Conservation (phyloP, 2,329 filamentous ascomycete genomes). For the Stemphylium vesicarium region DNA sequence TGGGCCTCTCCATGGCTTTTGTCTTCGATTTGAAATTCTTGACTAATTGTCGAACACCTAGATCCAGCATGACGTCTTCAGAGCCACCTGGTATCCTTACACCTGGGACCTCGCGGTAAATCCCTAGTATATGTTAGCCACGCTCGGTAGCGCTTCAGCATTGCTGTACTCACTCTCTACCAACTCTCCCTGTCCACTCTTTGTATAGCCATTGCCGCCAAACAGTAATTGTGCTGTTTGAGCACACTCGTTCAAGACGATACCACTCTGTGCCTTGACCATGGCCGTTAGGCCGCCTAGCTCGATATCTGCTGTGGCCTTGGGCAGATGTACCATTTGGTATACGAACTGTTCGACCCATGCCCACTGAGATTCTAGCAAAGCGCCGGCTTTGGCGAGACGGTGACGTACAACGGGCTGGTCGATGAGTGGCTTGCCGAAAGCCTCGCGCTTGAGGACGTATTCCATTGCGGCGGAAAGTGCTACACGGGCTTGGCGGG, state of each 20-base stretch:
- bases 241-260: constrained; percentile 74
- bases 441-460: constrained; percentile 69
- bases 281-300: constrained; percentile 75
- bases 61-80: constrained; percentile 75
- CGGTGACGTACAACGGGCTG: constrained; percentile 76
- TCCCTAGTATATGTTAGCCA: constrained; percentile 51
- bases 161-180: constrained; percentile 65
- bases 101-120: constrained; percentile 69
- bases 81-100: constrained; percentile 69
- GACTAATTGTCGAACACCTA: constrained; percentile 72
- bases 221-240: constrained; percentile 73
- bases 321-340: constrained; percentile 67
- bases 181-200: constrained; percentile 72
- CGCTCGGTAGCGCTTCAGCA: background rate
- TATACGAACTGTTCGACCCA: constrained; percentile 77
- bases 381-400: constrained; percentile 71
- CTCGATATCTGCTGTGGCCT: constrained; percentile 65
- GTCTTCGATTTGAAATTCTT: constrained; percentile 70
- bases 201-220: constrained; percentile 75
- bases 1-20: constrained; percentile 56
- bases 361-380: constrained; percentile 72
- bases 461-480: constrained; percentile 67
- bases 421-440: constrained; percentile 72
- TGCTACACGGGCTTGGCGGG: constrained; percentile 67
- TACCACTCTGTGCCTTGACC: constrained; percentile 74